These are phyloP conservation scores for Blastocystis sp. DNA, from an alignment of 352 stramenopile species.

Conservation along the genomic window DNA sequence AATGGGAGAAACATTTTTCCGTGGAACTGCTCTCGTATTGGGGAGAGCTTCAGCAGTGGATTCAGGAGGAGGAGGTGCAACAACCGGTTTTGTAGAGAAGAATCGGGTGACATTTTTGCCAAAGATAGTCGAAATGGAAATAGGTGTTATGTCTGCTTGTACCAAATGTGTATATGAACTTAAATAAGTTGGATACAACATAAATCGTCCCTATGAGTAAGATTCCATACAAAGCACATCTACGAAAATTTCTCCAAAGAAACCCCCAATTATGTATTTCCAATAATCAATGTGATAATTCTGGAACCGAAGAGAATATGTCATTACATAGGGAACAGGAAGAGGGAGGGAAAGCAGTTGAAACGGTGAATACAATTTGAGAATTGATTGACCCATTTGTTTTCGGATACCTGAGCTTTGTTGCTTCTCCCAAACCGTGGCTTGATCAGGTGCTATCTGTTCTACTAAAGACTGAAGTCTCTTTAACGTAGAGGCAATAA, in stretches of 20 bases:
- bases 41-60: background rate
- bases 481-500: background rate
- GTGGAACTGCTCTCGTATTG: background rate
- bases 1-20: background rate
- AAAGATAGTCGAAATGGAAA: background rate
- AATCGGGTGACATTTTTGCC: background rate
- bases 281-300: background rate
- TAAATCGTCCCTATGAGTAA: conserved; percentile 24
- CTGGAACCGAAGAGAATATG: background rate
- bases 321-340: conserved; percentile 5
- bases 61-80: background rate
- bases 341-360: background rate
- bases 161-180: background rate
- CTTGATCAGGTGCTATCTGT: background rate
- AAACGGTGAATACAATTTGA: background rate
- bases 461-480: background rate
- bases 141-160: background rate
- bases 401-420: background rate
- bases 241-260: conserved; percentile 30
- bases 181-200: conserved; percentile 47
- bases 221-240: background rate
- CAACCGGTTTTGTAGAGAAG: background rate
- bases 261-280: conserved; percentile 1
- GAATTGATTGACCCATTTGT: background rate
- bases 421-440: background rate